phyloP scores from a whole-genome alignment of 306 rosid genomes.

The Inga laurina region DNA sequence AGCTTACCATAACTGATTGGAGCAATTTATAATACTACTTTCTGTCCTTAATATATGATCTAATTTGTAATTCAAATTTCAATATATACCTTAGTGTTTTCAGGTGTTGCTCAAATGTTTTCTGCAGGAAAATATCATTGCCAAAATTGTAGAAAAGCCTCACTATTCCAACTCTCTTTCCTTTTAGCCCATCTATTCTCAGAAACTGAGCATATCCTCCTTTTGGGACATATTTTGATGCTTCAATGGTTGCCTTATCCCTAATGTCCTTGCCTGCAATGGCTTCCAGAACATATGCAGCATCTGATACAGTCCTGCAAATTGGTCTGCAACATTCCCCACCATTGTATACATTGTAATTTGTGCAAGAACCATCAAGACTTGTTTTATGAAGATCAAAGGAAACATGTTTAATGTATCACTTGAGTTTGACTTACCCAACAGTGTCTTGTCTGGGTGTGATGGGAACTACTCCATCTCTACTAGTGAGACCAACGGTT shows the following conservation, averaged over 20 bases:
- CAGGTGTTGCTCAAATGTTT: slow-evolving; percentile 43
- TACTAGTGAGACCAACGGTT: slow-evolving; percentile 63
- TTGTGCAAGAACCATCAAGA: neutral
- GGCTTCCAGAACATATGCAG: slow-evolving; percentile 60
- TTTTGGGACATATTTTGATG: slow-evolving; percentile 51
- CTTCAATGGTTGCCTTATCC: slow-evolving; percentile 47
- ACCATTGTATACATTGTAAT: slow-evolving; percentile 2
- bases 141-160: slow-evolving; percentile 32
- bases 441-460: slow-evolving; percentile 63
- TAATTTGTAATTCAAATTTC: neutral
- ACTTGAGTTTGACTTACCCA: slow-evolving; percentile 49
- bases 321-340: slow-evolving; percentile 49
- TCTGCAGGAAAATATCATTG: slow-evolving; percentile 6
- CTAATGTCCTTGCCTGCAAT: slow-evolving; percentile 51
- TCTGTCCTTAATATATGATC: too few relatives aligned
- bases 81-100: slow-evolving; percentile 55
- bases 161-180: slow-evolving; percentile 67
- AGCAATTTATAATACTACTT: neutral
- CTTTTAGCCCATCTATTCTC: slow-evolving; percentile 48
- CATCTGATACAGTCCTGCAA: slow-evolving; percentile 72
- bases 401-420: neutral
- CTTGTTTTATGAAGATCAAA: neutral
- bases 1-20: neutral
- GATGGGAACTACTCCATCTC: slow-evolving; percentile 71
- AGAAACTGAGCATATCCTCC: slow-evolving; percentile 64